A percentile compares a stretch with the other conserved stretches of the same genome.
Conservation (phyloP, 768 basidiomycete genomes). For the Kwoniella shandongensis region DNA sequence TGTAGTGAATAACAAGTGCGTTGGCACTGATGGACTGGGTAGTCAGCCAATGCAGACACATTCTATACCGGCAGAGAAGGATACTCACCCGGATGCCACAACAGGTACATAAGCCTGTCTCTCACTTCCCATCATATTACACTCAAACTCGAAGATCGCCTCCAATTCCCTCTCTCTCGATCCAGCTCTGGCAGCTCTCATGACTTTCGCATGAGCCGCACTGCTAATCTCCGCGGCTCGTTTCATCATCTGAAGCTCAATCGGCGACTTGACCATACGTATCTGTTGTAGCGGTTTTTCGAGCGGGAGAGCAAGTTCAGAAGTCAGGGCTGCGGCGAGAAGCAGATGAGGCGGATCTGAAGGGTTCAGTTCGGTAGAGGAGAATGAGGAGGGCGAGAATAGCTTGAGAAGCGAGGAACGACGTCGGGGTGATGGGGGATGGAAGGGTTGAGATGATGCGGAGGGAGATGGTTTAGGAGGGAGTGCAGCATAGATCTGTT, state of each 20-base stretch:
- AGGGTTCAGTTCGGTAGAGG: slow-evolving; percentile 5
- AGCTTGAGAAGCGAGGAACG: slow-evolving; percentile 63
- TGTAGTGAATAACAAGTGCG: slow-evolving; percentile 90
- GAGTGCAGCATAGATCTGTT: slow-evolving; percentile 58
- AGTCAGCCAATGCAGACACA: not conserved
- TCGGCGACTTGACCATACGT: slow-evolving; percentile 73
- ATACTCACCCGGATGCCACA: slow-evolving; percentile 81
- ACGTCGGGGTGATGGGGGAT: slow-evolving; percentile 55
- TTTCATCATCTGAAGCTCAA: slow-evolving; percentile 77
- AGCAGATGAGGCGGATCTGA: slow-evolving; percentile 49
- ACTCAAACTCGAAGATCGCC: slow-evolving; percentile 88
- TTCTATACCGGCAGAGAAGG: not conserved
- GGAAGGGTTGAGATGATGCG: slow-evolving; percentile 44
- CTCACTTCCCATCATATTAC: slow-evolving; percentile 73
- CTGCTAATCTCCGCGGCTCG: slow-evolving; percentile 83
- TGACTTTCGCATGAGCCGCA: slow-evolving; percentile 81
- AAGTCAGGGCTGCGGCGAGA: slow-evolving; percentile 55
- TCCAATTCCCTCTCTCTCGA: slow-evolving; percentile 64
- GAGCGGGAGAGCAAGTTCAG: slow-evolving; percentile 60
- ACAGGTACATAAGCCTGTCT: slow-evolving; percentile 97
- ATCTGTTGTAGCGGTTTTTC: slow-evolving; percentile 69
- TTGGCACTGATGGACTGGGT: slow-evolving; percentile 63
- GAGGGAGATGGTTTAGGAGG: slow-evolving; percentile 50
- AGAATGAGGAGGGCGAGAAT: slow-evolving; percentile 37
- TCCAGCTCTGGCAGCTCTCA: slow-evolving; percentile 68